These are phyloP conservation scores for Starmerella geochares DNA, from an alignment of 805 yeast genomes.

Conservation along the genomic window DNA sequence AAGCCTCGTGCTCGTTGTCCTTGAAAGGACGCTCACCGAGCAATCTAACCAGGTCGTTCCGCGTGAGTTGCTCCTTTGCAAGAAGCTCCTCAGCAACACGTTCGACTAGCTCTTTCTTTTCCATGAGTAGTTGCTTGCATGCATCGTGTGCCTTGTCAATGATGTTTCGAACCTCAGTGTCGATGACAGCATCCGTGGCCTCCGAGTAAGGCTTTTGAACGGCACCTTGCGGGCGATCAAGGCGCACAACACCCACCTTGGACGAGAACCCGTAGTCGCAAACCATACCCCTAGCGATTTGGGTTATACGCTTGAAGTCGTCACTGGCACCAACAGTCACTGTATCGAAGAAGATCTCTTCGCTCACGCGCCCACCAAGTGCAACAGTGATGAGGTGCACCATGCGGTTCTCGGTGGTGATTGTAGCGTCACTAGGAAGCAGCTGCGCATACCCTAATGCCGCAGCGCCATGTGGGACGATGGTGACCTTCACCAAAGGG, in stretches of 20 bases:
- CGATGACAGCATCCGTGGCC: conserved; percentile 56
- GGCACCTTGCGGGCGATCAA: conserved; percentile 41
- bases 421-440: conserved; percentile 77
- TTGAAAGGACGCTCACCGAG: conserved; percentile 72
- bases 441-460: conserved; percentile 95
- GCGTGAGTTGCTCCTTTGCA: conserved; percentile 64
- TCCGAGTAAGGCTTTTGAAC: conserved; percentile 61
- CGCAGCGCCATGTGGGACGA: conserved; percentile 89
- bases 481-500: conserved; percentile 84
- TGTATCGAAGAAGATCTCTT: conserved; percentile 74
- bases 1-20: conserved; percentile 66
- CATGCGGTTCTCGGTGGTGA: conserved; percentile 66
- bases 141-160: conserved; percentile 54
- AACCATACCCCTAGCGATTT: conserved; percentile 84
- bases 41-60: conserved; percentile 68
- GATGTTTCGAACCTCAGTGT: conserved; percentile 56
- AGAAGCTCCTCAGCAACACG: conserved; percentile 65
- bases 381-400: conserved; percentile 87
- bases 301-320: conserved; percentile 84
- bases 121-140: conserved; percentile 49
- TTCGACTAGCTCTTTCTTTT: conserved; percentile 51
- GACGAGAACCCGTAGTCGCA: conserved; percentile 80
- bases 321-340: conserved; percentile 90
- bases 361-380: conserved; percentile 84
- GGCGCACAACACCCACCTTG: conserved; percentile 57